Evolutionary conservation across 192 early-diverging fungal genomes (phyloP), one percentile per base, ranked within the genome.

Genomic region (Coemansia sp.): DNA sequence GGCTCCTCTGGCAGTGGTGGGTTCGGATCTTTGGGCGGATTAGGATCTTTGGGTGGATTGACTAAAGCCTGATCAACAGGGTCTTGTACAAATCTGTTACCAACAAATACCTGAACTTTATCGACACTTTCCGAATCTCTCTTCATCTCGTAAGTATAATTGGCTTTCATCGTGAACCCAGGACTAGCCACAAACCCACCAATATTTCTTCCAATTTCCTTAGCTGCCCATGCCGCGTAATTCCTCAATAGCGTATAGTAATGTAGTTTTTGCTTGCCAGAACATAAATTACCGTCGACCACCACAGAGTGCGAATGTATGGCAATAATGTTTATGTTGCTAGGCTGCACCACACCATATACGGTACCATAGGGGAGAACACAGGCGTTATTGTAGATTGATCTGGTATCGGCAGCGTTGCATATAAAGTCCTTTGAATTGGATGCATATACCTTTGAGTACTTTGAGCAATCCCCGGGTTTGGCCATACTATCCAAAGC

Each of bases 241-340:
- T 80, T 80, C 39, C 78, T 73, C 26, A 81, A 33, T 17, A 81
- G 6, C 0, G 74, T 81, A 21, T 81, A 81, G 67, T 81, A 81
- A 44, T 81, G 78, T 2, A 76, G 70, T 38, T 75, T 73, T 5
- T 68, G 64, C 16, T 70, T 37, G 5, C 58, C 14, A 1, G 78
- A 75, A 49, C 78, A 81, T 70, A 81, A 61, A 53, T 32, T 76
- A 4, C 66, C 46, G 47, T 74, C 78, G 38, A 69, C 72, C 9
- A 76, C 74, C 9, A 74, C 73, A 9, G 74, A 69, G 35, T 80
- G 73, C 14, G 78, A 80, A 21, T 80, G 63, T 4, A 80, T 13
- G 4, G 78, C 78, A 26, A 70, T 64, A 4, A 73, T 47, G 38
- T 66, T 60, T 11, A 76, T 40, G 26, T 81, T 64, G 38, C 37